These are phyloP conservation scores for Tephrocybe sp. DNA, from an alignment of 768 basidiomycete species.

Conservation along the genomic window DNA sequence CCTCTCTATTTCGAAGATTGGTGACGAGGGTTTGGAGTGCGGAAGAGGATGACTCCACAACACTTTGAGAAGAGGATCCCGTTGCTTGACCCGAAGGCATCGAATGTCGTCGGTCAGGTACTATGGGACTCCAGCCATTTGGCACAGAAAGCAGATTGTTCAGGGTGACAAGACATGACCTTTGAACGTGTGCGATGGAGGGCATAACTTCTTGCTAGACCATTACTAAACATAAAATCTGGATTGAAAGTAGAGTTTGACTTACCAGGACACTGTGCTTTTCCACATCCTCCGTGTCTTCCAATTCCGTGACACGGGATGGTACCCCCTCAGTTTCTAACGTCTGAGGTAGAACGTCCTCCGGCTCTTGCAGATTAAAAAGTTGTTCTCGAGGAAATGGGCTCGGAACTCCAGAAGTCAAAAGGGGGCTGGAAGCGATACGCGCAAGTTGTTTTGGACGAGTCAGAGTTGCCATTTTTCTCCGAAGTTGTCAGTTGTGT, in stretches of 20 bases:
- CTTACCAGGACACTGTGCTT: slow-evolving; percentile 15
- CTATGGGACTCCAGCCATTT: slow-evolving; percentile 48
- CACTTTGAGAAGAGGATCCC: slow-evolving; percentile 22
- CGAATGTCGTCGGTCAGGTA: slow-evolving; percentile 60
- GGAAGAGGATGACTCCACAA: slow-evolving; percentile 38
- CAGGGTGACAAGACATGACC: slow-evolving; percentile 71
- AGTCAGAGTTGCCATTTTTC: slow-evolving; percentile 38
- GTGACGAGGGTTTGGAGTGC: slow-evolving; percentile 61
- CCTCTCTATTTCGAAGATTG: slow-evolving; percentile 54
- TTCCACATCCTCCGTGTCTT: slow-evolving; percentile 1
- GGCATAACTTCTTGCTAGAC: slow-evolving; percentile 59
- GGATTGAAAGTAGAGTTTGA: not conserved
- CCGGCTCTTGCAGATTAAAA: slow-evolving; percentile 13
- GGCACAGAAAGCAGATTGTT: slow-evolving; percentile 62
- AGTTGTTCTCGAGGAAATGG: slow-evolving; percentile 39
- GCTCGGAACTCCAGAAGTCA: slow-evolving; percentile 32
- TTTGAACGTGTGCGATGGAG: slow-evolving; percentile 72
- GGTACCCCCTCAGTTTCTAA: slow-evolving; percentile 7
- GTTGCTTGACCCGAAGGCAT: slow-evolving; percentile 45
- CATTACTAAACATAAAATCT: slow-evolving; percentile 5
- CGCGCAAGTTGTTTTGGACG: slow-evolving; percentile 27
- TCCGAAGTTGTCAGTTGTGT: not conserved
- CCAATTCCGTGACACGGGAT: slow-evolving; percentile 9
- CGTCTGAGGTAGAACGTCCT: not conserved
- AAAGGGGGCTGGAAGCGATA: slow-evolving; percentile 18